Evolutionary conservation across 257 asterid species (phyloP), one percentile per base, ranked within the genome.

Genomic region (Solanum neorickii): DNA sequence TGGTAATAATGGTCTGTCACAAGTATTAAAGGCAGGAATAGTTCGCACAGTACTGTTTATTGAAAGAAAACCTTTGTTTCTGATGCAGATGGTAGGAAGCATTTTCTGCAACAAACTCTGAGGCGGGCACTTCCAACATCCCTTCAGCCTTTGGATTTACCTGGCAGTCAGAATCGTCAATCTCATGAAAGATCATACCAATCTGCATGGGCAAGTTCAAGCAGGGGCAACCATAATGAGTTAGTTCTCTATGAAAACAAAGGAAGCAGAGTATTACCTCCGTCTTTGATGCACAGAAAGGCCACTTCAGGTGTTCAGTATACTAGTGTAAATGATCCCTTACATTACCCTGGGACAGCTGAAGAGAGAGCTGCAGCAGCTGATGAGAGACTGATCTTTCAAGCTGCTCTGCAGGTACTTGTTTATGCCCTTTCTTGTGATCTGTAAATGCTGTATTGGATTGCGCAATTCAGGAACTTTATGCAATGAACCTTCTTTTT

Each of bases 381-480:
- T 89, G 99, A 97, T 87, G 99, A 97, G 93, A 95, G 98, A 87
- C 91, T 92, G 75, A 95, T 97, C 91, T 93, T 90, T 83, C 98
- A 93, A 93, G 99, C 98, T 87, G 99, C 98, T 92, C 91, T 97
- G 86, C 97, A 97, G 99, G 99, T 96, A 89, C 86, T n/a, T 88
- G 33, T 91, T 39, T 15, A 66, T 80, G 42, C 88, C 66, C 83
- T 59, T 84, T 86, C 52, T 65, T 66, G 27, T 70, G 27, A 86
- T 35, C 16, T 86, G 33, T 31, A n/a, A 42, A 13, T 41, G 31
- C 83, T n/a, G 35, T 82, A 56, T 31, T 60, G 86, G 74, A 44
- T 82, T 31, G 73, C 39, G 29, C 69, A 27, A 31, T 65, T 39
- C 42, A 74, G 70, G 49, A 73, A 44, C 39, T 35, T 70, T 41